Conservation (phyloP, 176 grass and related monocot genomes). For the Avena eriantha region DNA sequence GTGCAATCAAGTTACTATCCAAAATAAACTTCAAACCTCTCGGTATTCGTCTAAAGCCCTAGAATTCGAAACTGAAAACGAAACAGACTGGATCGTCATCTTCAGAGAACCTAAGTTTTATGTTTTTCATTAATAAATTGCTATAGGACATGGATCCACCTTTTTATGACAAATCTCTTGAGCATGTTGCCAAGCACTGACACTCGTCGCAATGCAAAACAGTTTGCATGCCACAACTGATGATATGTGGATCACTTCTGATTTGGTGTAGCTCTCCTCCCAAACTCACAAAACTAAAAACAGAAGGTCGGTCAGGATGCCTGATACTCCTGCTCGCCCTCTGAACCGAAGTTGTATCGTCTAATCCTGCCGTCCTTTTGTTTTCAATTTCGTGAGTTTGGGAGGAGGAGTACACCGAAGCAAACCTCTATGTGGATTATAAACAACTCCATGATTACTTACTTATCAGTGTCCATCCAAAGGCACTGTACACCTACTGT, state of each 20-base stretch:
- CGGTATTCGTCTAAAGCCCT: neutral
- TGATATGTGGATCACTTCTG: neutral
- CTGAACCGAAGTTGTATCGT: too few species aligned
- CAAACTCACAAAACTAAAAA: too few species aligned
- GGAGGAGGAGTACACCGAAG: too few species aligned
- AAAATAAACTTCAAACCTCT: neutral
- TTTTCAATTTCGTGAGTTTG: too few species aligned
- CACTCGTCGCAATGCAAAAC: conserved; percentile 29
- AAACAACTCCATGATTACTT: conserved; percentile 34
- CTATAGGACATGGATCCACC: conserved; percentile 19
- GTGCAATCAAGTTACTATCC: neutral
- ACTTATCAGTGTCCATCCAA: neutral
- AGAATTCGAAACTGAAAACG: neutral
- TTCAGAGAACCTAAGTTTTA: too few species aligned
- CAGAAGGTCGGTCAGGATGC: too few species aligned
- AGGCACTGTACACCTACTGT: conserved; percentile 5
- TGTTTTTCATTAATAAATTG: neutral
- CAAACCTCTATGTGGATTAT: neutral
- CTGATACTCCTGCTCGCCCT: too few species aligned
- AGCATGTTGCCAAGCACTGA: conserved; percentile 25
- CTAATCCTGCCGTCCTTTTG: too few species aligned
- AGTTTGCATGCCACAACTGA: conserved; percentile 34
- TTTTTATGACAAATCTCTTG: conserved; percentile 37
- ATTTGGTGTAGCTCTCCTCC: too few species aligned
- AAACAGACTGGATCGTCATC: neutral